Evolutionary conservation across 2,329 filamentous ascomycete genomes (phyloP).

Genomic region (Fusarium pseudonygamai): DNA sequence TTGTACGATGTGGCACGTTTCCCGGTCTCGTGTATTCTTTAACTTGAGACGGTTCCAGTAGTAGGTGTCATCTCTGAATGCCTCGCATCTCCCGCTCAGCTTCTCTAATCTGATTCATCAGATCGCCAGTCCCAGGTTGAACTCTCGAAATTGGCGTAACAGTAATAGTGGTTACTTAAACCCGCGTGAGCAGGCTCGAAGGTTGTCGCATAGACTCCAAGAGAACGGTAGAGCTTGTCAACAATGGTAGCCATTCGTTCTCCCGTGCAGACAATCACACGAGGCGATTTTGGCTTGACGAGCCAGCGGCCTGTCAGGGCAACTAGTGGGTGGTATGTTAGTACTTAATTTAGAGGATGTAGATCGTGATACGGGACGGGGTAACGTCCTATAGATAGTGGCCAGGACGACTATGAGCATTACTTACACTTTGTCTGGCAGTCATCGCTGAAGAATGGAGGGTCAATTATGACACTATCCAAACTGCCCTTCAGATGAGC

Average conservation of each 20-base stretch:
- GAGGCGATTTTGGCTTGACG: slow-evolving; percentile 55
- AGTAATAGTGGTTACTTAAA: slow-evolving; percentile 82
- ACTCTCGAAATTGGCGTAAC: slow-evolving; percentile 81
- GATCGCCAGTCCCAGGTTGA: slow-evolving; percentile 57
- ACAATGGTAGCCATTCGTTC: slow-evolving; percentile 77
- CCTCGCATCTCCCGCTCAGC: neutral
- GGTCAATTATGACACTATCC: slow-evolving; percentile 78
- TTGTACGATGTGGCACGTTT: neutral
- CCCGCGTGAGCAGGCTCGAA: slow-evolving; percentile 77
- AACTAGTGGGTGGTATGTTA: slow-evolving; percentile 54
- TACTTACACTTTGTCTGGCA: slow-evolving; percentile 78
- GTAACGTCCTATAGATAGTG: neutral
- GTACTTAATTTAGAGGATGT: neutral
- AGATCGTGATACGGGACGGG: neutral
- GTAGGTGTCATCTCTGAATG: neutral
- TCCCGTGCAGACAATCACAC: slow-evolving; percentile 77
- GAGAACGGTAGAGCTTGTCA: slow-evolving; percentile 70
- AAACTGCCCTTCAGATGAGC: slow-evolving; percentile 68
- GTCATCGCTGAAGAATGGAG: slow-evolving; percentile 81
- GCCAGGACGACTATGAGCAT: neutral
- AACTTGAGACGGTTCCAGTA: neutral
- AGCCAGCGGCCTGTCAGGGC: slow-evolving; percentile 82
- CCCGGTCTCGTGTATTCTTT: neutral
- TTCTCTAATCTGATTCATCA: slow-evolving; percentile 19
- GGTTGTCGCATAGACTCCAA: slow-evolving; percentile 71